Evolutionary conservation across 441 rosid genomes (phyloP).

Genomic region (Arabidopsis lyrata): DNA sequence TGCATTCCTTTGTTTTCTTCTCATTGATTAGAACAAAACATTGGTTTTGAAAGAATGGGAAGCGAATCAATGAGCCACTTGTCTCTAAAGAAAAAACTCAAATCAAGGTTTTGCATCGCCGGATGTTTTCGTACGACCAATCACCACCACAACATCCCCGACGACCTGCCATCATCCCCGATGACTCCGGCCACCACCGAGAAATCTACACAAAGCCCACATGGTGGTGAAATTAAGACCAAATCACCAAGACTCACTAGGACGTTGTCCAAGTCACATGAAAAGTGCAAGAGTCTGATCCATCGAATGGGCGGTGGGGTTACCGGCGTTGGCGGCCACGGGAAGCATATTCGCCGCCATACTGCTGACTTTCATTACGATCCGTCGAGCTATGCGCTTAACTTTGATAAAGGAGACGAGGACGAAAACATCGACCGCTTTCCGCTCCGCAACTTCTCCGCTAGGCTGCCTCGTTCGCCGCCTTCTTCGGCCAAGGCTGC

Average conservation of each 20-base stretch:
- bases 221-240: neutral
- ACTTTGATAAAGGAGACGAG: conserved; percentile 43
- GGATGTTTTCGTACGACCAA: conserved; percentile 41
- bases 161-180: conserved; percentile 34
- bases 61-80: conserved; percentile 37
- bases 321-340: neutral
- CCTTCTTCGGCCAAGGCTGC: conserved; percentile 26
- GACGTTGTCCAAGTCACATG: conserved; percentile 45
- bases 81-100: conserved; percentile 41
- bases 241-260: conserved; percentile 43
- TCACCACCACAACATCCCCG: conserved; percentile 22
- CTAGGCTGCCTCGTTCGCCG: conserved; percentile 46
- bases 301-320: conserved; percentile 36
- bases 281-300: conserved; percentile 37
- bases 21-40: neutral
- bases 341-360: conserved; percentile 41
- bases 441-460: conserved; percentile 41
- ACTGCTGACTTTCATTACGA: conserved; percentile 45
- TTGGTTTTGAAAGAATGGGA: conserved; percentile 24
- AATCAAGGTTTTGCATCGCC: conserved; percentile 38
- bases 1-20: neutral
- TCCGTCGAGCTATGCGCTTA: conserved; percentile 46
- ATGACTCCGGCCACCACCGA: neutral
- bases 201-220: conserved; percentile 26
- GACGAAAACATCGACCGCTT: conserved; percentile 29